Evolutionary conservation across 208 protist species (phyloP), one percentile per base, ranked within the genome.

Genomic region (Wallacemonas rigidus): DNA sequence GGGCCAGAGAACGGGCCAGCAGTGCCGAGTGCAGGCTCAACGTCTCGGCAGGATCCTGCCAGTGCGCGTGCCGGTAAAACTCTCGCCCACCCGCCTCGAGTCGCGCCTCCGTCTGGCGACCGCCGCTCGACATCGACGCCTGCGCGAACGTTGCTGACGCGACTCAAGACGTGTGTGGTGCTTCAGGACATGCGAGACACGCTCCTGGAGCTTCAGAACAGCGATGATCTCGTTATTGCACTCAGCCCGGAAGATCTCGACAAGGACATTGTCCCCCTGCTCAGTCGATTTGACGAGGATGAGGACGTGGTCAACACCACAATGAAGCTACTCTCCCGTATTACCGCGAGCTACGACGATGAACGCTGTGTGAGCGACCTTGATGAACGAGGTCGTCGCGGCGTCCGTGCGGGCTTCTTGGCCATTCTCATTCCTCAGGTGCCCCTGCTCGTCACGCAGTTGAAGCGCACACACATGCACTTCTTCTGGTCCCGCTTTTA

Each of bases 131-230:
- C 38, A 11, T 44, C 69, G 12, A 74, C 80, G 6, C 75, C 81
- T 2, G 82, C 85, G 12, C 78, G 75, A 14, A 94, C 85, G 54
- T 75, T 95, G 3, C 75, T 95, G n/a, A 63, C 90, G 11, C 91
- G 91, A 38, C 71, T 93, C 26, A 71, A 92, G 44, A 87, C 85
- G 1, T 95, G 91, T 76, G 85, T 79, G 26, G 82, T 95, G n/a
- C 74, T 82, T 38, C 91, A 95, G 71, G 91, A 95, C 75, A 75
- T 87, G 36, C 88, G 91, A 54, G 88, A 95, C 35, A 88, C 91
- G 6, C 69, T 94, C 51, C 77, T 69, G 9, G 83, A 88, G 43
- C 74, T 95, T 3, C 48, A 84, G 62, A 67, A 58, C 12, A 83
- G 79, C 44, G 39, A 74, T 2, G 86, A 91, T 40, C 81, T 95